phyloP scores from a whole-genome alignment of 176 grass and related monocot species.

The Pontederia paniculata region DNA sequence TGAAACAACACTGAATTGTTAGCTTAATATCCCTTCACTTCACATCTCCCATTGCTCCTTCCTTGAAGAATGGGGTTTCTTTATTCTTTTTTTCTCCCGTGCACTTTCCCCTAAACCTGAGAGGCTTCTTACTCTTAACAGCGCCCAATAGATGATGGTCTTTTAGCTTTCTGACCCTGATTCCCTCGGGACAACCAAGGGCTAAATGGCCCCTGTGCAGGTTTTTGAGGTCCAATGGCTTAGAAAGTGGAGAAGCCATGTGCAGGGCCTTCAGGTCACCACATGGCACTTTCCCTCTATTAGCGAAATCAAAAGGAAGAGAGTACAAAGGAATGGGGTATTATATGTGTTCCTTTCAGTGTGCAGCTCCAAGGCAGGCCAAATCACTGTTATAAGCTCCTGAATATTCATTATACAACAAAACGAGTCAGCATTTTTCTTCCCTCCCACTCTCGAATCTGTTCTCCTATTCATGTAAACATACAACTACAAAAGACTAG shows the following conservation, averaged over 20 bases:
- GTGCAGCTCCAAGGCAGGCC: neutral
- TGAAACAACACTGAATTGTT: neutral
- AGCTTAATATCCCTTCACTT: neutral
- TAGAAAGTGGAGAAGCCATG: conserved; percentile 22
- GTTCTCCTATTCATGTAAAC: too few relatives aligned
- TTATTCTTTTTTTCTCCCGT: too few relatives aligned
- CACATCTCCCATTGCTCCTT: too few relatives aligned
- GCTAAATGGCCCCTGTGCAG: neutral
- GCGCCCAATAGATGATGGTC: neutral
- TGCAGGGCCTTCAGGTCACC: conserved; percentile 20
- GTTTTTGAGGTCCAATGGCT: conserved; percentile 21
- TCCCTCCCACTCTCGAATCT: too few relatives aligned
- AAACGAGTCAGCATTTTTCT: too few relatives aligned
- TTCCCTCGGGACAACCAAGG: conserved; percentile 12
- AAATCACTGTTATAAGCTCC: neutral
- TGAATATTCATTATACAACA: too few relatives aligned
- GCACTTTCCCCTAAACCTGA: too few relatives aligned
- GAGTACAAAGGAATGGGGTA: neutral
- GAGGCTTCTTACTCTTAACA: too few relatives aligned
- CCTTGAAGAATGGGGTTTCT: too few relatives aligned
- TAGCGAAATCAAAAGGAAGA: conserved; percentile 1
- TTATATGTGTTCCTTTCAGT: neutral
- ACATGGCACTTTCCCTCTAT: conserved; percentile 14
- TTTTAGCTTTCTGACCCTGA: neutral
- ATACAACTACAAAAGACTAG: too few relatives aligned